Evolutionary conservation across 2,329 filamentous ascomycete species (phyloP).

Genomic region (Chaetothyriales sp.): DNA sequence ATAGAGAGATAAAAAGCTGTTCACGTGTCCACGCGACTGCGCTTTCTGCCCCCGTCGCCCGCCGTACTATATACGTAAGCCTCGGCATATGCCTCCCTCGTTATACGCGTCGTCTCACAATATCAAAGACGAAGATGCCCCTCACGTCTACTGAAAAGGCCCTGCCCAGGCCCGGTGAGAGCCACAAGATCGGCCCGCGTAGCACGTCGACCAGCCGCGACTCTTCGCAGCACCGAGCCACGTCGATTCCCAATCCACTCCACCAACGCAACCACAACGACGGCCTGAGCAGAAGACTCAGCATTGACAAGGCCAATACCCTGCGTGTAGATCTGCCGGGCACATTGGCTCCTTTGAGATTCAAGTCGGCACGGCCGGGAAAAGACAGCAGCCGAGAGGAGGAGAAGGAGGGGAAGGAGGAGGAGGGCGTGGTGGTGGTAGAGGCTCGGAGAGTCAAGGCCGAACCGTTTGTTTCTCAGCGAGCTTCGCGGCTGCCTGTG

Average conservation of each 20-base stretch:
- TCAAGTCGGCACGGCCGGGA: neutral
- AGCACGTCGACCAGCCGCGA: neutral
- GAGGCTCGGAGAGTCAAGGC: neutral
- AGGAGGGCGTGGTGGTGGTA: neutral
- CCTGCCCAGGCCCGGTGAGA: neutral
- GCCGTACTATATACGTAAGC: neutral
- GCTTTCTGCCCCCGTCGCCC: neutral
- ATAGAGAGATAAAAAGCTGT: too few species aligned
- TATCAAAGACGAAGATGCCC: neutral
- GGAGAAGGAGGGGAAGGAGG: neutral
- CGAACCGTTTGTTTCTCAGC: neutral
- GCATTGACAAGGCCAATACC: neutral
- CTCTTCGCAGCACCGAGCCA: neutral
- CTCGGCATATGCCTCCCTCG: too few species aligned
- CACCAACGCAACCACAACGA: neutral
- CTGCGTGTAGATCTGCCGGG: neutral
- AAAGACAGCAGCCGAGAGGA: neutral
- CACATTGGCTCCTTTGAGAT: neutral
- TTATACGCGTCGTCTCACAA: neutral
- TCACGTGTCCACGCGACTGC: neutral
- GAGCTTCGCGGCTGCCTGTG: neutral
- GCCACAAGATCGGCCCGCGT: neutral
- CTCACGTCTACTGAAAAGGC: neutral
- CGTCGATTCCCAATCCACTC: neutral
- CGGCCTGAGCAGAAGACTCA: neutral